Percentiles rank a stretch among this genome's conserved stretches.
These are phyloP conservation scores for Pythium graminicola DNA, from an alignment of 352 stramenopile genomes.

Conservation along the genomic window DNA sequence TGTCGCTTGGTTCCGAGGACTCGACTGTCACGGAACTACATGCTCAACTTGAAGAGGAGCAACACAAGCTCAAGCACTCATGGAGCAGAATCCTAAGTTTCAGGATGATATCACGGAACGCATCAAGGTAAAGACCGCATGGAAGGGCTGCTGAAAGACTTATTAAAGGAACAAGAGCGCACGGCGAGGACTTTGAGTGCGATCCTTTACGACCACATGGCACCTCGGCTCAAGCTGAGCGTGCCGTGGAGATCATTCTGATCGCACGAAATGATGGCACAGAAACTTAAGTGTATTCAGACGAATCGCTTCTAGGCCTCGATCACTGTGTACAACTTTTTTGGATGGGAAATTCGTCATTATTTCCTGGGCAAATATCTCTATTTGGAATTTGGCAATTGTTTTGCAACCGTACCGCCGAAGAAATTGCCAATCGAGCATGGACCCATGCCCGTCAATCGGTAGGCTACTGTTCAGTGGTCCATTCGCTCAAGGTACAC, in stretches of 20 bases:
- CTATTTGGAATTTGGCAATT: constrained; percentile 44
- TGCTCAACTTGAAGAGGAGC: constrained; percentile 26
- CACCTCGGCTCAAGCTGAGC: constrained; percentile 22
- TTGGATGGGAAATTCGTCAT: constrained; percentile 42
- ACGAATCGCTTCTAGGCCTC: constrained; percentile 29
- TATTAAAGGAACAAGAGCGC: constrained; percentile 25
- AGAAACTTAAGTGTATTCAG: constrained; percentile 30
- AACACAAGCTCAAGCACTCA: constrained; percentile 30
- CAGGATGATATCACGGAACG: constrained; percentile 38
- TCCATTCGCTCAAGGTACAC: constrained; percentile 1
- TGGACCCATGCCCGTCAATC: constrained; percentile 41
- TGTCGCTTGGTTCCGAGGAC: constrained; percentile 16
- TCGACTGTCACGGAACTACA: constrained; percentile 24
- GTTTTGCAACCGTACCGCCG: constrained; percentile 32
- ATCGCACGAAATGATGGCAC: constrained; percentile 31
- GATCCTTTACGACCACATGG: constrained; percentile 17
- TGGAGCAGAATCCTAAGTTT: constrained; percentile 41
- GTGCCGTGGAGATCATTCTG: constrained; percentile 38
- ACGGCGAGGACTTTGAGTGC: constrained; percentile 7
- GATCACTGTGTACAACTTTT: constrained; percentile 31
- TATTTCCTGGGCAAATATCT: constrained; percentile 31
- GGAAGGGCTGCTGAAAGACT: constrained; percentile 46
- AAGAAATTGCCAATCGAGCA: constrained; percentile 31
- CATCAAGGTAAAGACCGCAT: constrained; percentile 51
- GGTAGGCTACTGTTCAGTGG: constrained; percentile 33